Base-by-base conservation (phyloP, 2,329 filamentous ascomycete genomes). In the Nemania diffusa region DNA sequence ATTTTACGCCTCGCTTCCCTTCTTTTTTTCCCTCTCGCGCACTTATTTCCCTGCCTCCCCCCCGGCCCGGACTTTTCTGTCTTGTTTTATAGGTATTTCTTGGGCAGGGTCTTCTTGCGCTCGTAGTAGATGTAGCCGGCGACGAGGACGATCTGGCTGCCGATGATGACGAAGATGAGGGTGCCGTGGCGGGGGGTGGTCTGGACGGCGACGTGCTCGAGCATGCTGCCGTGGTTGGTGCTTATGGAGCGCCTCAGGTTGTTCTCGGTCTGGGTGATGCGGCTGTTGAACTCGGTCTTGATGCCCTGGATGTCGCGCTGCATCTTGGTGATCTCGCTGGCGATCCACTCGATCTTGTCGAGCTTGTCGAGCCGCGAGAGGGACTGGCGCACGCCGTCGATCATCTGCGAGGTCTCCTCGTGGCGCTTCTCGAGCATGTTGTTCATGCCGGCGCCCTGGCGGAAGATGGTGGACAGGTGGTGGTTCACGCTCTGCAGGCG, bases 51-150 rank as follows among this genome's bases (percentile, higher is more conserved):
- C 51, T 9, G 17, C 29, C 29, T n/a, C 26, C 32, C 37, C 13
- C 20, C 1, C 9, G n/a, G n/a, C n/a, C n/a, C n/a, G n/a, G n/a
- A n/a, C 24, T 62, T 42, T 22, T 44, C 9, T 34, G 37, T 20
- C 15, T 57, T 9, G 20, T 24, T 48, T 51, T 56, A 97, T 77
- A 97, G 82, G 79, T 94, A 97, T 82, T 97, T 97, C 86, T 97
- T 97, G n/a, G 93, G 93, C 79, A 89, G 88, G 70, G 85, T 89
- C 80, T 91, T 88, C 76, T 91, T 90, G 73, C 89, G 87, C 86
- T 97, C 97, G 81, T 97, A 97, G 66, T 90, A 77, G 42, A 93
- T 79, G 77, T 94, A 97, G 0, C 84, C 87, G 1, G 80, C 88
- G 0, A 88, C 88, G 34, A 97, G 82, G 71, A 93, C 77, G 56